These are phyloP conservation scores for Calycina marina DNA, from an alignment of 2,329 filamentous ascomycete species.

Conservation along the genomic window DNA sequence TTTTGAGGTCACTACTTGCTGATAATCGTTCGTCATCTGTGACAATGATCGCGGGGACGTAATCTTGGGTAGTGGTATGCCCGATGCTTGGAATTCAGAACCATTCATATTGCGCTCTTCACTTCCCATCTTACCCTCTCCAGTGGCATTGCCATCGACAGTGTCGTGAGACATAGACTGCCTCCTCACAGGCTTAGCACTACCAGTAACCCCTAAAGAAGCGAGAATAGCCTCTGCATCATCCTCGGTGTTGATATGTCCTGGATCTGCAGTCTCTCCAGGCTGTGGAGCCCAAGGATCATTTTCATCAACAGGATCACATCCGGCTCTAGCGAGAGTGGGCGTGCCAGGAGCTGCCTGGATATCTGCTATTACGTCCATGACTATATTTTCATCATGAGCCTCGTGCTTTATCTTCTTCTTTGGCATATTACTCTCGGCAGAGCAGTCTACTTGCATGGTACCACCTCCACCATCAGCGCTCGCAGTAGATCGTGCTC, in stretches of 20 bases:
- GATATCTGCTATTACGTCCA: slow-evolving; percentile 1
- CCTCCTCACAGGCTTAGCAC: slow-evolving; percentile 20
- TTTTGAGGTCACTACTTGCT: too few relatives aligned
- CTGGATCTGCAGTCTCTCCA: slow-evolving; percentile 14
- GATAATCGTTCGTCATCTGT: too few relatives aligned
- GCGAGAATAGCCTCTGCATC: slow-evolving; percentile 22
- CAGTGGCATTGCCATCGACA: neutral
- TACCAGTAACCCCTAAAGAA: slow-evolving; percentile 23
- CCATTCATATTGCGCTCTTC: too few relatives aligned
- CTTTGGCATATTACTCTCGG: slow-evolving; percentile 7
- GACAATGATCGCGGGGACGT: too few relatives aligned
- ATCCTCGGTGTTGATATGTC: slow-evolving; percentile 8
- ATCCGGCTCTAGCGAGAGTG: slow-evolving; percentile 13
- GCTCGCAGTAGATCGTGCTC: slow-evolving; percentile 9
- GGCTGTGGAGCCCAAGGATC: slow-evolving; percentile 22
- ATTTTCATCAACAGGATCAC: slow-evolving; percentile 16
- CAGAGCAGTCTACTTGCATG: slow-evolving; percentile 3
- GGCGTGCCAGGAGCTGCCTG: slow-evolving; percentile 7
- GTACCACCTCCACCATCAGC: slow-evolving; percentile 10
- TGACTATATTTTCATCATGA: neutral
- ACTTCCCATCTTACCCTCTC: too few relatives aligned
- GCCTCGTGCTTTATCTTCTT: slow-evolving; percentile 17
- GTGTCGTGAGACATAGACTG: slow-evolving; percentile 2
- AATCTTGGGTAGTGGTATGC: too few relatives aligned
- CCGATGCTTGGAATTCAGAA: too few relatives aligned